Evolutionary conservation across 371 early-diverging fungal genomes (phyloP), one percentile per base, ranked within the genome.

Genomic region (Mortierella polycephala): DNA sequence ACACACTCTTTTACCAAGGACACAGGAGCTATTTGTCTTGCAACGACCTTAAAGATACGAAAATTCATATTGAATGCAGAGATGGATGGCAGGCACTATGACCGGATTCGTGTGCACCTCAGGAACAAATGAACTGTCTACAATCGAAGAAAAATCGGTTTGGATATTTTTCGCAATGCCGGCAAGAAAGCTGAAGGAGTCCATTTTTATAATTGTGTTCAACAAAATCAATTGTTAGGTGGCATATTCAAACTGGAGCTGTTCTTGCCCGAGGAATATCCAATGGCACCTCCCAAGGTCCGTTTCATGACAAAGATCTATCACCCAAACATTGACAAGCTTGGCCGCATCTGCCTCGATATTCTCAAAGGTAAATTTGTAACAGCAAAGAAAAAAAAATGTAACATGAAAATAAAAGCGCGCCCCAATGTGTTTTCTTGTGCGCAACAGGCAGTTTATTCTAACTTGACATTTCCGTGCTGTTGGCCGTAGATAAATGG

Each of bases 241-340:
- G 99, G 99, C 18, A 87, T 89, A 18, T 99, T 99, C 86, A 95
- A 92, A 71, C 89, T 99, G 61, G 98, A 98, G 74, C 87, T 99
- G 54, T 96, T 95, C 75, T 86, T 99, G 74, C 97, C 98, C 53
- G 99, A 99, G 68, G 97, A 97, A 45, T 99, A 99, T 77, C 99
- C 99, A 40, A 96, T 98, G 96, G 93, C 93, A 4, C 98, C 99
- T 47, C 99, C 99, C 60, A 97, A 96, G 83, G 96, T 99, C 55
- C 95, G 97, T 41, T 99, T 99, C 84, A 82, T 99, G 83, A 98
- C 99, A 56, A 94, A 95, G 83, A 98, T 99, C 82, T 99, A 99
- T 87, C 99, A 99, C 87, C 99, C 99, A 45, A 99, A 99, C 85
- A 98, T 99, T 81, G 99, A 99, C 85, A 96, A 96, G 83, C 91